phyloP scores from a whole-genome alignment of 75 land plant species.

The Adiantum capillusveneris region DNA sequence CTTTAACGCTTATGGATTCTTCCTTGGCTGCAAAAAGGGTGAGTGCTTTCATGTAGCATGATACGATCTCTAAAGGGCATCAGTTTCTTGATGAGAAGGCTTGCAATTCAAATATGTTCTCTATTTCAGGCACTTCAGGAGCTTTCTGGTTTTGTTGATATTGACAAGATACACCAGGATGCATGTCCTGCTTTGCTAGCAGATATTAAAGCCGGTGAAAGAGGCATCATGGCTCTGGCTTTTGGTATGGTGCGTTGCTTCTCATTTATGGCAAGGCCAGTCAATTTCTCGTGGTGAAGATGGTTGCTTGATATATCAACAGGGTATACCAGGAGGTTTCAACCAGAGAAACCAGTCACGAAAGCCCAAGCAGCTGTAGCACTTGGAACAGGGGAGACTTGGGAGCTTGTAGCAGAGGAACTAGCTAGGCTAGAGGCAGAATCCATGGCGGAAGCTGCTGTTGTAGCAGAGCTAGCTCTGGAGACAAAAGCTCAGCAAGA shows the following conservation, averaged over 20 bases:
- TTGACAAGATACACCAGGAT: constrained; percentile 72
- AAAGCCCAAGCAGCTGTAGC: constrained; percentile 98
- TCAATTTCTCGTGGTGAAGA: too few species aligned
- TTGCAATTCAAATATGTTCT: too few species aligned
- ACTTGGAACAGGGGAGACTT: constrained; percentile 75
- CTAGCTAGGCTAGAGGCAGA: constrained; percentile 95
- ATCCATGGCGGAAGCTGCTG: constrained; percentile 80
- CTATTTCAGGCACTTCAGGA: constrained; percentile 44
- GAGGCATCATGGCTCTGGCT: constrained; percentile 61
- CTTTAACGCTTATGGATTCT: background rate
- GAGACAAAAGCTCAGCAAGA: constrained; percentile 87
- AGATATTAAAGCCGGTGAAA: constrained; percentile 70
- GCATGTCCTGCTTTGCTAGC: constrained; percentile 90
- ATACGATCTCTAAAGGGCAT: background rate
- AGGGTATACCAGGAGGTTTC: constrained; percentile 78
- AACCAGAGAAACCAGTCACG: constrained; percentile 92
- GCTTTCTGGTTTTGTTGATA: constrained; percentile 77
- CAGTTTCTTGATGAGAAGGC: constrained; percentile 2
- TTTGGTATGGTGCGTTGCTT: constrained; percentile 46
- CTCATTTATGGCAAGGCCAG: too few species aligned
- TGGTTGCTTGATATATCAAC: background rate
- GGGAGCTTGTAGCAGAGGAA: constrained; percentile 80
- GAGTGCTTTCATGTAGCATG: background rate
- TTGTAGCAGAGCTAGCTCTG: constrained; percentile 71
- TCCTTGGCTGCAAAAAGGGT: background rate